These are phyloP conservation scores for Epichloe bromicola DNA, from an alignment of 2,329 filamentous ascomycete species.

Conservation along the genomic window DNA sequence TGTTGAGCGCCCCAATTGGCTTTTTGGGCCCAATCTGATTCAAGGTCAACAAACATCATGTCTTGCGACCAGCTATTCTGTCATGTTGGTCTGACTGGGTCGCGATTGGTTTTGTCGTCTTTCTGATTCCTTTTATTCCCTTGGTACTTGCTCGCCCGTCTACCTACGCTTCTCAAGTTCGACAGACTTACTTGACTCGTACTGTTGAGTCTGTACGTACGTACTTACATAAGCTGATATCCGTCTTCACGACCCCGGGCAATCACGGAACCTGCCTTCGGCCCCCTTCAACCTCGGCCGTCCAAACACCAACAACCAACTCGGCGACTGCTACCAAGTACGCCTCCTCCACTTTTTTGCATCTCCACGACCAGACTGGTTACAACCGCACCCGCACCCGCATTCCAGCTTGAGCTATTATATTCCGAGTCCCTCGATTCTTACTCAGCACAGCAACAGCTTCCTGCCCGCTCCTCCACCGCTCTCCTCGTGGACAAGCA, in stretches of 20 bases:
- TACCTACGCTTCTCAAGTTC: too few relatives aligned
- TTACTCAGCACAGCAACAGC: constrained; percentile 3
- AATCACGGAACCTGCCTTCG: too few relatives aligned
- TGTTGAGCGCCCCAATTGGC: constrained; percentile 2
- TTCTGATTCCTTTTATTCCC: too few relatives aligned
- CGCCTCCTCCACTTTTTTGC: constrained; percentile 1
- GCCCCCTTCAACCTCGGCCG: too few relatives aligned
- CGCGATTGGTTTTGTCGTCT: not conserved
- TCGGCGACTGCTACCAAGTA: not conserved
- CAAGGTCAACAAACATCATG: too few relatives aligned
- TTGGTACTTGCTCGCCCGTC: too few relatives aligned
- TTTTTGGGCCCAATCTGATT: not conserved
- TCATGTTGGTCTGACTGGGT: not conserved
- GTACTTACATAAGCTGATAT: not conserved
- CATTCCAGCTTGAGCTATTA: not conserved
- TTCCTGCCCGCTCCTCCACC: not conserved
- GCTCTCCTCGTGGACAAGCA: constrained; percentile 13
- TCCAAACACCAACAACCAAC: too few relatives aligned
- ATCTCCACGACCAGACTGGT: too few relatives aligned
- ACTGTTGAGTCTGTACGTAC: too few relatives aligned
- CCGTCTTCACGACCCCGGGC: not conserved
- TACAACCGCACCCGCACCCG: not conserved
- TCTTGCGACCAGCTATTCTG: not conserved
- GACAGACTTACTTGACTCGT: too few relatives aligned
- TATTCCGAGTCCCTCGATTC: not conserved